A percentile compares a stretch with the other conserved stretches of the same genome.
phyloP scores from a whole-genome alignment of 2,329 filamentous ascomycete genomes.

The Pleoardoris graminearum region DNA sequence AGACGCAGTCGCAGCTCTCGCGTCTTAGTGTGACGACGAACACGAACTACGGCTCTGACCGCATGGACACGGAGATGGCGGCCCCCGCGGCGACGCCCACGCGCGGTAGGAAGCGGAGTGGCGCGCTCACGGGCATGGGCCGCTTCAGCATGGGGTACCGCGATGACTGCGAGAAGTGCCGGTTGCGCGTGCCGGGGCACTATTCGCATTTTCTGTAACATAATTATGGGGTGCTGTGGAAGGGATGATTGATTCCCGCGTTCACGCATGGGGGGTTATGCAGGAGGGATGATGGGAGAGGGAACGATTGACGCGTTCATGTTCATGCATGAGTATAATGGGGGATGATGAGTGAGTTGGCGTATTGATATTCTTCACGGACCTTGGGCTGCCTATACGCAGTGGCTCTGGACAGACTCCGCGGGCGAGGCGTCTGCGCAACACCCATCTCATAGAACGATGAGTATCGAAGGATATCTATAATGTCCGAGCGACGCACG shows the following conservation, averaged over 20 bases:
- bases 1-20: slow-evolving; percentile 44
- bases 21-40: slow-evolving; percentile 43
- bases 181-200: slow-evolving; percentile 52
- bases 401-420: too few relatives aligned
- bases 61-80: slow-evolving; percentile 37
- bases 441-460: too few relatives aligned
- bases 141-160: slow-evolving; percentile 54
- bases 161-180: slow-evolving; percentile 56
- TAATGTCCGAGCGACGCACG: too few relatives aligned
- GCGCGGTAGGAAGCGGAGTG: slow-evolving; percentile 44
- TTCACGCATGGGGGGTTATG: neutral
- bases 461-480: too few relatives aligned
- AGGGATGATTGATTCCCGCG: neutral
- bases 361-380: too few relatives aligned
- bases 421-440: too few relatives aligned
- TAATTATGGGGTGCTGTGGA: too few relatives aligned
- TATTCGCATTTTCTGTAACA: slow-evolving; percentile 53
- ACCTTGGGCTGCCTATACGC: too few relatives aligned
- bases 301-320: too few relatives aligned
- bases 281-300: too few relatives aligned
- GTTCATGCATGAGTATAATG: too few relatives aligned
- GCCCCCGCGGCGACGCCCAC: slow-evolving; percentile 26
- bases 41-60: slow-evolving; percentile 30
- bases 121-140: slow-evolving; percentile 44
- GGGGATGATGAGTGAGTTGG: too few relatives aligned